Evolutionary conservation across 371 early-diverging fungal species (phyloP).

Genomic region (Phascolomyces articulosus): DNA sequence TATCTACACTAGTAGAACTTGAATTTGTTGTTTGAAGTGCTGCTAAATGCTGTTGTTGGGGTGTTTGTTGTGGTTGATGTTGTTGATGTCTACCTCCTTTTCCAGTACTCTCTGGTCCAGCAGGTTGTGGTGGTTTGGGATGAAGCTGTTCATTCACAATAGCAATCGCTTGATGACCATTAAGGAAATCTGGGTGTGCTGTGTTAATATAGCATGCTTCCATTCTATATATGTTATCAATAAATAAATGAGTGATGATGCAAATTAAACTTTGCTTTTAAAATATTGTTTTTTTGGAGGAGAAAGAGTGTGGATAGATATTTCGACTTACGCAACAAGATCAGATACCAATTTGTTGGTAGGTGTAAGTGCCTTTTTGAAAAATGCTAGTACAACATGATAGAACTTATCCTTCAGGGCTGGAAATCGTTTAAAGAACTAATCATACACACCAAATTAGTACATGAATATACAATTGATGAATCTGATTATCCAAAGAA

Average conservation of each 20-base stretch:
- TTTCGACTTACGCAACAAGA: conserved; percentile 76
- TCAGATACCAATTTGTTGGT: conserved; percentile 95
- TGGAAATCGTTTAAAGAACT: conserved; percentile 95
- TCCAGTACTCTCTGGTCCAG: conserved; percentile 22
- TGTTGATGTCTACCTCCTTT: conserved; percentile 35
- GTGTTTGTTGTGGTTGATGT: conserved; percentile 46
- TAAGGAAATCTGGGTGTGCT: conserved; percentile 97
- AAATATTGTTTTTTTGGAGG: too few relatives aligned
- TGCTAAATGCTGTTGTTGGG: conserved; percentile 22
- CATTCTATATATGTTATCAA: conserved; percentile 54
- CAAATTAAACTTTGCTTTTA: too few relatives aligned
- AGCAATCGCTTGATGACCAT: conserved; percentile 94
- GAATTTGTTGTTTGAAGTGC: conserved; percentile 33
- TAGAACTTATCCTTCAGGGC: conserved; percentile 89
- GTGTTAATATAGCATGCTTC: conserved; percentile 98
- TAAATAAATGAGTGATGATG: too few relatives aligned
- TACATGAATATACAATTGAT: background rate
- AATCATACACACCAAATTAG: background rate
- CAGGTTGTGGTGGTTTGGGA: conserved; percentile 57
- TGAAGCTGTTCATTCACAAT: conserved; percentile 88
- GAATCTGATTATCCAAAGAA: too few relatives aligned
- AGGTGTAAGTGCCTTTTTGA: conserved; percentile 85
- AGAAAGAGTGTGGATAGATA: too few relatives aligned
- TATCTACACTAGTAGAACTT: conserved; percentile 23
- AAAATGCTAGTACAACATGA: conserved; percentile 88